phyloP scores from a whole-genome alignment of 2,329 filamentous ascomycete species.

The Lachnum nothofagi region DNA sequence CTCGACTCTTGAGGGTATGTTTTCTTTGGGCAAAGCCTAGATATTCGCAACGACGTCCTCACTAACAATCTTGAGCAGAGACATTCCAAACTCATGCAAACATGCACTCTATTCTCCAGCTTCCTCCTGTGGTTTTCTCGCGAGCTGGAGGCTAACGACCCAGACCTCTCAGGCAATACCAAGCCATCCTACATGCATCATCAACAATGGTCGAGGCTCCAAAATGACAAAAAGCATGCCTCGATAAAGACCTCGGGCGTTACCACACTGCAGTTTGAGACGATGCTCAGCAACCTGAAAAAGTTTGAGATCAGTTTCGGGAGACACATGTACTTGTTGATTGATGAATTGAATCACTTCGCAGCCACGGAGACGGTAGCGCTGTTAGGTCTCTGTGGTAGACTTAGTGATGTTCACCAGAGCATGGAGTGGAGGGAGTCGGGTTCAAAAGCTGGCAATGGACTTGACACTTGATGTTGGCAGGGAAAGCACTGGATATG shows the following conservation, averaged over 20 bases:
- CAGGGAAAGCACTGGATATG: too few species aligned
- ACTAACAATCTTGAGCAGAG: too few species aligned
- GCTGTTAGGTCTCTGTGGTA: not conserved
- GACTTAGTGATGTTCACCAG: not conserved
- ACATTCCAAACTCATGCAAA: too few species aligned
- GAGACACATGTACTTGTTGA: not conserved
- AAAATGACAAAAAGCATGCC: not conserved
- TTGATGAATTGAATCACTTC: not conserved
- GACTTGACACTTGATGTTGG: not conserved
- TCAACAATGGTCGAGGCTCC: not conserved
- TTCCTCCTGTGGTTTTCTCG: not conserved
- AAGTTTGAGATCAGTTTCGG: not conserved
- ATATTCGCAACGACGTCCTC: too few species aligned
- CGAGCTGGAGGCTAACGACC: not conserved
- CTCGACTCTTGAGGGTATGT: conserved; percentile 75
- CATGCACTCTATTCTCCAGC: not conserved
- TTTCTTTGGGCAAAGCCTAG: not conserved
- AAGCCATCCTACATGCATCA: not conserved
- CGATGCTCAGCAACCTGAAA: not conserved
- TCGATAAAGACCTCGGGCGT: not conserved
- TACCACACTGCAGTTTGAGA: not conserved
- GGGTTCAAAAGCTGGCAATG: not conserved
- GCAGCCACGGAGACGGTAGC: not conserved
- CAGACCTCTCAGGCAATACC: not conserved
- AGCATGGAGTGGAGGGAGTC: not conserved